Evolutionary conservation across 331 rosid species (phyloP).

Genomic region (Dryas integrifolia): DNA sequence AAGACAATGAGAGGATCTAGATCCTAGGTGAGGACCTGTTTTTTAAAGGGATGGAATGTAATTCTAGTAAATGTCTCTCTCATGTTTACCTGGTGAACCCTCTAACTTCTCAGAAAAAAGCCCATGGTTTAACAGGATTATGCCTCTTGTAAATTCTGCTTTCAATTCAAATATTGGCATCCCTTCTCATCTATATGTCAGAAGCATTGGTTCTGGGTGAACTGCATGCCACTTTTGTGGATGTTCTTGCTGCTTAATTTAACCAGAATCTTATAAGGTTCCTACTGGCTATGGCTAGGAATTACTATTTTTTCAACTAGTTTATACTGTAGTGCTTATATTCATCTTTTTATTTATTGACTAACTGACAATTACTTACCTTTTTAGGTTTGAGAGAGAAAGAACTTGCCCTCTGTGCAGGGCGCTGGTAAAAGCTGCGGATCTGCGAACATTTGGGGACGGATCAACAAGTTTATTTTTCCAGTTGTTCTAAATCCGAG

Average conservation of each 20-base stretch:
- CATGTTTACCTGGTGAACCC: no score
- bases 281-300: neutral
- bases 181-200: neutral
- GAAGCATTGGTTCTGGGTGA: neutral
- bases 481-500: conserved; percentile 49
- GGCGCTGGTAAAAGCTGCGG: conserved; percentile 70
- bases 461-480: conserved; percentile 83
- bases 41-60: neutral
- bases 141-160: conserved; percentile 1
- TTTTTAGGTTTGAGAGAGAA: conserved; percentile 89
- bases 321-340: neutral
- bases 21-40: neutral
- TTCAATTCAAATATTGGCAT: neutral
- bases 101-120: neutral
- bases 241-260: neutral
- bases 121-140: neutral
- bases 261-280: neutral
- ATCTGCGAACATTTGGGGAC: conserved; percentile 70
- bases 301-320: neutral
- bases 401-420: conserved; percentile 92
- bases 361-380: conserved; percentile 14
- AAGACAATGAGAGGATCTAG: no score
- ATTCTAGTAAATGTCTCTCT: neutral
- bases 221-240: neutral
- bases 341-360: neutral